A percentile compares a stretch with the other conserved stretches of the same genome.
These are phyloP conservation scores for Metarhizium brunneum DNA, from an alignment of 2,329 filamentous ascomycete species.

Conservation along the genomic window DNA sequence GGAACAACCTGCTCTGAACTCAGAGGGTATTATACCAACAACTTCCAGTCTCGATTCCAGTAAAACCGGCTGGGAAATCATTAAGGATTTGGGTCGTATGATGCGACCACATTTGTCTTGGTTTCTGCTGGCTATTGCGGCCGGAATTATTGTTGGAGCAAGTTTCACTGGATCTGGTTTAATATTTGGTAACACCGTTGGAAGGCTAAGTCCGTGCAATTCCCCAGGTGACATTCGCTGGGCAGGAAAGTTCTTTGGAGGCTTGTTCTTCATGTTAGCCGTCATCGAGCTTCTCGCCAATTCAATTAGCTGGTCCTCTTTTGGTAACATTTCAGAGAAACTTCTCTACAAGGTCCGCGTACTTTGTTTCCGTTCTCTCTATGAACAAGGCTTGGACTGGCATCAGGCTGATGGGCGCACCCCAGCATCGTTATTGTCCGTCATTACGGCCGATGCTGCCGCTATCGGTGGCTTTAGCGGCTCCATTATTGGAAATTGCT, in stretches of 20 bases:
- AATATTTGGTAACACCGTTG: slow-evolving; percentile 34
- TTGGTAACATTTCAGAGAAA: slow-evolving; percentile 47
- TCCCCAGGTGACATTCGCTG: slow-evolving; percentile 24
- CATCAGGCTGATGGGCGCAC: slow-evolving; percentile 57
- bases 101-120: slow-evolving; percentile 28
- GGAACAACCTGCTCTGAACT: slow-evolving; percentile 21
- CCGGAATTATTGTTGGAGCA: slow-evolving; percentile 56
- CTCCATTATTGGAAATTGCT: slow-evolving; percentile 59
- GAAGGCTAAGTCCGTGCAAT: slow-evolving; percentile 38
- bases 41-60: slow-evolving; percentile 25
- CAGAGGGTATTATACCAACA: slow-evolving; percentile 7
- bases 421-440: slow-evolving; percentile 51
- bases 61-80: slow-evolving; percentile 29
- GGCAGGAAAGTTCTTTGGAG: slow-evolving; percentile 38
- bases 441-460: slow-evolving; percentile 61
- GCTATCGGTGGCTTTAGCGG: slow-evolving; percentile 60
- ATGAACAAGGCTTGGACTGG: slow-evolving; percentile 61
- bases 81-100: slow-evolving; percentile 27
- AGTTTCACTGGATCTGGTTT: slow-evolving; percentile 45
- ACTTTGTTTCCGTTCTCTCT: slow-evolving; percentile 53
- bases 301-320: slow-evolving; percentile 40
- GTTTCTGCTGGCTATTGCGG: slow-evolving; percentile 42
- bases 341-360: slow-evolving; percentile 55
- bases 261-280: slow-evolving; percentile 46
- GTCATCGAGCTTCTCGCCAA: slow-evolving; percentile 38